Evolutionary conservation across 2,329 filamentous ascomycete genomes (phyloP), one percentile per base, ranked within the genome.

Genomic region (Xylaria sp.): DNA sequence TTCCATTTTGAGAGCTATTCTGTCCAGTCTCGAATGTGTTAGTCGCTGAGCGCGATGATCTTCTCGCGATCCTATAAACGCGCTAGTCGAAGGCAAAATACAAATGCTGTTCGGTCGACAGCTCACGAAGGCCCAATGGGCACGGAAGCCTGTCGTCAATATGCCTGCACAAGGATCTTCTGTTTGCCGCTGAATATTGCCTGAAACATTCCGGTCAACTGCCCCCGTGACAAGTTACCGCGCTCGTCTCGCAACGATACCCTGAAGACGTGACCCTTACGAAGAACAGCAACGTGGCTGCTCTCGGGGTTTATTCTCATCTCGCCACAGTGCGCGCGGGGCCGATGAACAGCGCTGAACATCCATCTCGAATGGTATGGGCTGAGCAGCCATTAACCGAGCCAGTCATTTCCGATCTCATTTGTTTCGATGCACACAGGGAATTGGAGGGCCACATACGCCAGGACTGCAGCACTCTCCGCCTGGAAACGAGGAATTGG

Each of bases 231-330:
- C 18, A 66, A 20, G 23, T 34, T 37, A 13, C 62, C 69, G 23
- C 46, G 7, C 9, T 52, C 23, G n/a, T 65, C 46, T 39, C 57
- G 61, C 15, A 68, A 46, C 18, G 65, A 56, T 15, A 70, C 37
- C 23, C 50, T 66, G 57, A 65, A 70, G 13, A 69, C 51, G 28
- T 70, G 69, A 2, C 69, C 65, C n/a, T 48, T 58, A 12, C 65
- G 48, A 48, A 70, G 48, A 1, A 63, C 66, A 6, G 60, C 69
- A 48, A 70, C 18, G n/a, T 69, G 44, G 15, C 60, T 46, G 13
- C 67, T 68, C 15, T 59, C 60, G 7, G 69, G 44, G 41, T 59
- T 69, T n/a, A 34, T 59, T 9, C 52, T 63, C 61, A 65, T 64
- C 41, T 58, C 41, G 44, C 69, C 69, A 44, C 65, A 68, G 2